A percentile compares a stretch with the other conserved stretches of the same genome.
Conservation (phyloP, 2,329 filamentous ascomycete genomes). For the Cladosporium oxysporum region DNA sequence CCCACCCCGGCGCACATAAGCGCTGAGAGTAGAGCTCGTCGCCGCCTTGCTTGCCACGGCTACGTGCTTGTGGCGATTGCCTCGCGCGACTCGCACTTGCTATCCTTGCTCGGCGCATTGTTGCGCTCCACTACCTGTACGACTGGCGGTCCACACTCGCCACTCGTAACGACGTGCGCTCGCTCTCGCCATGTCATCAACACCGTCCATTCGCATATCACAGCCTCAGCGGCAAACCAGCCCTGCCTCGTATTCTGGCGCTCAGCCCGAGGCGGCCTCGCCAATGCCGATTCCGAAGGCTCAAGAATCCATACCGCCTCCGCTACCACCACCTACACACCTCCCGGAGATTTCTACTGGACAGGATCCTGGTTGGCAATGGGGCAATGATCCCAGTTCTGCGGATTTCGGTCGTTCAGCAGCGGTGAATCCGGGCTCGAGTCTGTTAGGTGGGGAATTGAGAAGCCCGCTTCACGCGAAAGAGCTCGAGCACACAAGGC, state of each 20-base stretch:
- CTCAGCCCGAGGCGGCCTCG: constrained; percentile 40
- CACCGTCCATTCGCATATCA: constrained; percentile 40
- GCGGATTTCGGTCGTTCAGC: constrained; percentile 49
- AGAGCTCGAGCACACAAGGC: constrained; percentile 32
- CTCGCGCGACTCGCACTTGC: constrained; percentile 1
- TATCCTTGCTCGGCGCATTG: constrained; percentile 7
- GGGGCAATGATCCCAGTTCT: constrained; percentile 57
- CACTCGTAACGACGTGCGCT: constrained; percentile 12
- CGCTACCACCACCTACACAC: constrained; percentile 63
- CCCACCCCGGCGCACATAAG: constrained; percentile 20
- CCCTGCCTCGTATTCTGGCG: constrained; percentile 36
- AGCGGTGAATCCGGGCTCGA: constrained; percentile 51
- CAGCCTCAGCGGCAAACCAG: constrained; percentile 42
- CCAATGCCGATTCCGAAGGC: constrained; percentile 66
- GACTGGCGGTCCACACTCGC: constrained; percentile 12
- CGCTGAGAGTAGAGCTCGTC: constrained; percentile 17
- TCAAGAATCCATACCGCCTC: constrained; percentile 58
- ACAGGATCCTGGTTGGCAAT: constrained; percentile 64
- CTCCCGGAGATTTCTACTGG: constrained; percentile 58
- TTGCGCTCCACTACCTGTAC: constrained; percentile 6
- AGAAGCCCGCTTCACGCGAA: constrained; percentile 28
- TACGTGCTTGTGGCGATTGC: constrained; percentile 12
- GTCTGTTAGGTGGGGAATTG: constrained; percentile 42
- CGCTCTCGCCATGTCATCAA: constrained; percentile 27
- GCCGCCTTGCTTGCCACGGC: constrained; percentile 17